phyloP scores from a whole-genome alignment of 2,329 filamentous ascomycete species.

The Ophiostoma ulmi region DNA sequence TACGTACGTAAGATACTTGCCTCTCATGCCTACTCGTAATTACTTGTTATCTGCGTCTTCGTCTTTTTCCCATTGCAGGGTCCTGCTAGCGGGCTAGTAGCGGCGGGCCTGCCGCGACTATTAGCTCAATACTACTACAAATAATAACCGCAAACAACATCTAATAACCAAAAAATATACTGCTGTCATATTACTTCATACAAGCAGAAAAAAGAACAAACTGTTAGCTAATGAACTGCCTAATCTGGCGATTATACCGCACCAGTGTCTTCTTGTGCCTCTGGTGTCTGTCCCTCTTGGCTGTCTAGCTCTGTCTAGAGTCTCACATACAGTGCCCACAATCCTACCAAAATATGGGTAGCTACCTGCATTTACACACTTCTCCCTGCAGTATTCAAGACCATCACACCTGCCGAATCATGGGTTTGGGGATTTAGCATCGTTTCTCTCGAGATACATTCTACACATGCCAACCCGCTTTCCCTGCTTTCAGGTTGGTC shows the following conservation, averaged over 20 bases:
- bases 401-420: background rate
- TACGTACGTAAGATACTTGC: no score
- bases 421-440: background rate
- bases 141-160: background rate
- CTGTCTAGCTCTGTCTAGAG: background rate
- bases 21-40: background rate
- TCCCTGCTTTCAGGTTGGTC: background rate
- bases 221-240: constrained; percentile 16
- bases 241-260: background rate
- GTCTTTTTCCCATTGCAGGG: background rate
- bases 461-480: constrained; percentile 1
- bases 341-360: background rate
- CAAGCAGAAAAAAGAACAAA: background rate
- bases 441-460: background rate
- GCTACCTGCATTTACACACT: background rate
- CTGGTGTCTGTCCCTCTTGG: no score
- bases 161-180: background rate
- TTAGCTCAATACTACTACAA: background rate
- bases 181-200: background rate
- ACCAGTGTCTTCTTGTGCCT: background rate
- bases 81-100: constrained; percentile 3
- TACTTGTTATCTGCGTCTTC: background rate
- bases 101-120: constrained; percentile 4
- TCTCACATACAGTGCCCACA: background rate
- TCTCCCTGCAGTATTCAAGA: background rate